Conservation (phyloP, 2,329 filamentous ascomycete genomes). For the Curvularia hawaiiensis region DNA sequence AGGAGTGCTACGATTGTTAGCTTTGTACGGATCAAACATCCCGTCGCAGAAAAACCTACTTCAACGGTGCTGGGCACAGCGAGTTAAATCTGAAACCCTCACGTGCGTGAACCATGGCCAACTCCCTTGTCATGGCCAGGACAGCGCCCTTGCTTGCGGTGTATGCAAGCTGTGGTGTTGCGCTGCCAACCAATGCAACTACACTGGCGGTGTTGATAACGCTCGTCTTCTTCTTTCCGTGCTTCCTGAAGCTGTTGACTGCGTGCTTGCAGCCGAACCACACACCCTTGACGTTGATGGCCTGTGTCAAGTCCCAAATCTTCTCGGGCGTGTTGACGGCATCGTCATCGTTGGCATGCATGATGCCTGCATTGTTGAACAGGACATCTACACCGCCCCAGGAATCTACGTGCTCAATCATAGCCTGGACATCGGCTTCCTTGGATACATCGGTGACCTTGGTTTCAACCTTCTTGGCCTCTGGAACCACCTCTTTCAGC, state of each 20-base stretch:
- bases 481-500: conserved; percentile 73
- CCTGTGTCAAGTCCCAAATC: conserved; percentile 93
- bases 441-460: conserved; percentile 80
- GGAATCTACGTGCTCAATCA: conserved; percentile 74
- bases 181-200: conserved; percentile 83
- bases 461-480: conserved; percentile 64
- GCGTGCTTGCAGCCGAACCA: conserved; percentile 96
- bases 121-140: conserved; percentile 83
- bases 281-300: conserved; percentile 97
- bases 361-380: conserved; percentile 98
- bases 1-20: conserved; percentile 65
- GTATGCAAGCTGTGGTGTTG: conserved; percentile 89
- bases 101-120: conserved; percentile 89
- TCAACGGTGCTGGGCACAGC: conserved; percentile 87
- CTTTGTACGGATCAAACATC: background rate
- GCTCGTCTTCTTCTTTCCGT: conserved; percentile 78
- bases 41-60: conserved; percentile 54
- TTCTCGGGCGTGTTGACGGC: conserved; percentile 84
- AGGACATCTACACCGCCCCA: conserved; percentile 91
- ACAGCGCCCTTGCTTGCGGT: conserved; percentile 95
- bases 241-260: conserved; percentile 76
- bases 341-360: conserved; percentile 73
- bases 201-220: conserved; percentile 94
- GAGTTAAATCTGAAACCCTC: conserved; percentile 91
- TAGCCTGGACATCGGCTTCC: conserved; percentile 76